Evolutionary conservation across 139 green algal genomes (phyloP).

Genomic region (Tetradesmus obliquus): DNA sequence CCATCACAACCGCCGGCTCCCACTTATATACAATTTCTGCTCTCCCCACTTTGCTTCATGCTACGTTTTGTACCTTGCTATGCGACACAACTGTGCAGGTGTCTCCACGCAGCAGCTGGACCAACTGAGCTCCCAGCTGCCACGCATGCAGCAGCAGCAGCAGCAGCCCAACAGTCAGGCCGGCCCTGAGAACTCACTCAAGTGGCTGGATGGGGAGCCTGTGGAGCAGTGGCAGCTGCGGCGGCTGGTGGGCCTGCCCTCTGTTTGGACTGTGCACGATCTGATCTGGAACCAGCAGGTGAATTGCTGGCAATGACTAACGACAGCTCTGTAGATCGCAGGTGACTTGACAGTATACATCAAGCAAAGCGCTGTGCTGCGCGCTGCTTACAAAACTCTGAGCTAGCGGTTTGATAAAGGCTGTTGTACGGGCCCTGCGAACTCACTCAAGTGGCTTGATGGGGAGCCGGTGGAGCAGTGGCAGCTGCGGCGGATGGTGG

Average conservation of each 20-base stretch:
- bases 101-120: neutral
- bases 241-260: neutral
- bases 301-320: neutral
- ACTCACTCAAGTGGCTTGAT: neutral
- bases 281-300: slow-evolving; percentile 36
- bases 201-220: neutral
- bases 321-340: too few species aligned
- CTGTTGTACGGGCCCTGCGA: neutral
- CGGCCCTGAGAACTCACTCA: neutral
- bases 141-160: neutral
- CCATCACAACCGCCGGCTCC: too few species aligned
- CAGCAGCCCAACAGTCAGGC: neutral
- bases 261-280: slow-evolving; percentile 44
- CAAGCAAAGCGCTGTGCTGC: too few species aligned
- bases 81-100: neutral
- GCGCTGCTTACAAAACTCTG: too few species aligned
- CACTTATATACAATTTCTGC: too few species aligned
- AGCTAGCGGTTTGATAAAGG: too few species aligned
- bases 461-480: neutral
- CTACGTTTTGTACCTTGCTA: too few species aligned
- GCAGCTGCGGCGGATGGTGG: slow-evolving; percentile 6
- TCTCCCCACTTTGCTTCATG: too few species aligned
- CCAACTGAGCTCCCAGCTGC: neutral
- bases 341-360: too few species aligned
- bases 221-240: slow-evolving; percentile 5